Base-by-base conservation (phyloP, 495 filamentous ascomycete genomes). In the Entonaema liquescens region DNA sequence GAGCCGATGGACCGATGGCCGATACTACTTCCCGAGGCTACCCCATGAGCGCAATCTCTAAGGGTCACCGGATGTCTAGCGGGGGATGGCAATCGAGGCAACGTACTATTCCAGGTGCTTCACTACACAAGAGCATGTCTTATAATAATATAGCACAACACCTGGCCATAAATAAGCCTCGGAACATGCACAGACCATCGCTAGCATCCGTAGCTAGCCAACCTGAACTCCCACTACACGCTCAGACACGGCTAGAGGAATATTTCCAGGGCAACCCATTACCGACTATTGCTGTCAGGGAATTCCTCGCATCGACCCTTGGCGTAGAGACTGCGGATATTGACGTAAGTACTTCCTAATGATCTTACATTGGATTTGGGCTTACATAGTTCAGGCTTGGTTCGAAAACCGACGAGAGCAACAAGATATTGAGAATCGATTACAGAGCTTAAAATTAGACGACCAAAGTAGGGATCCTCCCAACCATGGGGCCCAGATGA, bases 341-440 rank as follows among this genome's bases (percentile, higher is more conserved):
- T 33, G 60, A 79, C 57, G 72, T 79, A 52, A 73, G 76, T 73
- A 3, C 26, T 56, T 21, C 26, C n/a, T 33, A 42, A 35, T 26
- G 2, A 28, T 0, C 15, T 11, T 8, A 17, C n/a, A 13, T 50
- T 19, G 25, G 17, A 65, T 23, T 49, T 3, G 35, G 17, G 38
- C 65, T 70, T 44, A 69, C 62, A 55, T 5, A 25, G 3, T 35
- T 15, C 35, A 77, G 75, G 53, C 42, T 3, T 85, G 83, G 83
- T 84, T 84, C 66, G 74, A 80, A 52, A 79, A 81, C 19, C 82
- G 82, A 3, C 80, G 78, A 17, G 76, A 83, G 47, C 78, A 82
- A 38, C 78, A 81, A 26, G 64, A 75, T 40, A 76, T 80, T 33
- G 78, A 73, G 6, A 69, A 77, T 73, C 80, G 80, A 28, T 62